Conservation (phyloP, 129 eudicot species). For the Calendula officinalis region DNA sequence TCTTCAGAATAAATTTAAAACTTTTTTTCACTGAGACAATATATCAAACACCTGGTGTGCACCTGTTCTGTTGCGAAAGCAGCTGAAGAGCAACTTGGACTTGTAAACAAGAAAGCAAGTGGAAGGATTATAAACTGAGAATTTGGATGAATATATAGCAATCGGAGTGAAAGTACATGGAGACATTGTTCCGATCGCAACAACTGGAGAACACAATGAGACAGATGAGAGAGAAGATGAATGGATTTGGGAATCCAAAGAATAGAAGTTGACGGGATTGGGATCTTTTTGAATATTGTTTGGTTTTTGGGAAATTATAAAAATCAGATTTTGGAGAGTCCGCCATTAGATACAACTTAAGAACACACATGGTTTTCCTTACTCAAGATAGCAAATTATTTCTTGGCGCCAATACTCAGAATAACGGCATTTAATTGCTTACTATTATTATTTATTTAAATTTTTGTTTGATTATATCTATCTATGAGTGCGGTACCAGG, state of each 20-base stretch:
- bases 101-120: slow-evolving; percentile 8
- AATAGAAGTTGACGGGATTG: slow-evolving; percentile 25
- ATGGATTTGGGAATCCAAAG: slow-evolving; percentile 15
- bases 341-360: slow-evolving; percentile 30
- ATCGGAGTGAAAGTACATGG: slow-evolving; percentile 12
- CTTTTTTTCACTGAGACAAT: slow-evolving; percentile 11
- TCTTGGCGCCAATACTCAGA: slow-evolving; percentile 22
- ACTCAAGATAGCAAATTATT: not conserved
- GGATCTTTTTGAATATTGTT: not conserved
- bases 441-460: too few species aligned
- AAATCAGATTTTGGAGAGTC: slow-evolving; percentile 28
- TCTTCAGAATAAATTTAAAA: not conserved
- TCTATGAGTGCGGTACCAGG: too few species aligned
- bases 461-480: too few species aligned
- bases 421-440: not conserved
- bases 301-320: slow-evolving; percentile 24
- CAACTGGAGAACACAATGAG: slow-evolving; percentile 42
- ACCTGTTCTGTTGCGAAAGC: slow-evolving; percentile 25
- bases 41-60: slow-evolving; percentile 29
- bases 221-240: slow-evolving; percentile 33
- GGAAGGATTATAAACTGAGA: slow-evolving; percentile 10
- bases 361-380: slow-evolving; percentile 10
- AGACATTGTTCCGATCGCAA: slow-evolving; percentile 35
- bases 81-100: not conserved
- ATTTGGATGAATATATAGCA: slow-evolving; percentile 26